phyloP scores from a whole-genome alignment of 129 eudicot species.

The Helichrysum umbraculigerum region DNA sequence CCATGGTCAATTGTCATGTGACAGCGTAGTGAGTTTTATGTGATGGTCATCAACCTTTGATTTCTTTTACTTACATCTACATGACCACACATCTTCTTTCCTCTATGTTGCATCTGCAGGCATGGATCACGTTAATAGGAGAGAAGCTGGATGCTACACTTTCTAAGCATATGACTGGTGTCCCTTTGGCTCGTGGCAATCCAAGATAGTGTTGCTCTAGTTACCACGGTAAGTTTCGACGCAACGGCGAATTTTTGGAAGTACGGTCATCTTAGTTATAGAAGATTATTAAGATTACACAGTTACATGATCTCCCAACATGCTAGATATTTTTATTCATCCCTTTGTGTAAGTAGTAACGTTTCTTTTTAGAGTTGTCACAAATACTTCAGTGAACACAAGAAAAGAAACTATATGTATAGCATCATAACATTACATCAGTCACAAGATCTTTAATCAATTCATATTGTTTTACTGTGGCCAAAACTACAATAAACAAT shows the following conservation, averaged over 20 bases:
- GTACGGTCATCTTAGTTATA: not conserved
- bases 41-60: not conserved
- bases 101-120: slow-evolving; percentile 43
- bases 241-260: not conserved
- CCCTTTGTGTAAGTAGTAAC: slow-evolving; percentile 48
- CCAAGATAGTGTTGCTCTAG: slow-evolving; percentile 28
- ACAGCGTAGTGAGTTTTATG: not conserved
- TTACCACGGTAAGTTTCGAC: slow-evolving; percentile 29
- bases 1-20: not conserved
- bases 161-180: slow-evolving; percentile 43
- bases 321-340: not conserved
- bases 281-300: not conserved
- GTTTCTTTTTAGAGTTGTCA: not conserved
- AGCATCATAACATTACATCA: not conserved
- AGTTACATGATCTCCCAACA: not conserved
- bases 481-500: not conserved
- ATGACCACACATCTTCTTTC: not conserved
- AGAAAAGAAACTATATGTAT: not conserved
- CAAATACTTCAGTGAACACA: slow-evolving; percentile 2
- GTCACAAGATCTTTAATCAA: not conserved
- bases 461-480: not conserved
- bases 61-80: not conserved
- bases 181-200: slow-evolving; percentile 29
- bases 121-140: slow-evolving; percentile 91
- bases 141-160: slow-evolving; percentile 89